A percentile compares a stretch with the other conserved stretches of the same genome.
These are phyloP conservation scores for Aureobasidium vineae DNA, from an alignment of 2,329 filamentous ascomycete genomes.

Conservation along the genomic window DNA sequence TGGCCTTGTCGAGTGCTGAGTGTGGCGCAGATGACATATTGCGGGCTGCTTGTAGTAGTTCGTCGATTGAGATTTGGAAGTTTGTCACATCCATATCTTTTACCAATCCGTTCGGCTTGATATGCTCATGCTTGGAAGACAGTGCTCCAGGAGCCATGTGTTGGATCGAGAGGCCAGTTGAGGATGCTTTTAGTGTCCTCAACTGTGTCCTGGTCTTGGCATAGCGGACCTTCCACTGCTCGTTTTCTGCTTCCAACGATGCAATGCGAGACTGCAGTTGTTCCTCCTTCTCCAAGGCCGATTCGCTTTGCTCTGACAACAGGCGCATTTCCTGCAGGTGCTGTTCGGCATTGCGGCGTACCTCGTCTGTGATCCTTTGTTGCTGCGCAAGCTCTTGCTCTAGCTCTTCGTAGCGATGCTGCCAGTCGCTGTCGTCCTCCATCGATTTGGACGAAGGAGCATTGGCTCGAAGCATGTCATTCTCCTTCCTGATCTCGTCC, in stretches of 20 bases:
- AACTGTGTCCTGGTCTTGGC: constrained; percentile 84
- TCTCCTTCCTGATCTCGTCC: constrained; percentile 31
- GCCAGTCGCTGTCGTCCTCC: constrained; percentile 36
- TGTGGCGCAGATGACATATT: constrained; percentile 61
- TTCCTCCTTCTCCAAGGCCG: constrained; percentile 77
- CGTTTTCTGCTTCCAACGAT: constrained; percentile 75
- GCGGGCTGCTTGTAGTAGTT: constrained; percentile 75
- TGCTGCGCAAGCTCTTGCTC: constrained; percentile 68
- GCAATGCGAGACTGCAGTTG: constrained; percentile 72
- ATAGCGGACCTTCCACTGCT: constrained; percentile 88
- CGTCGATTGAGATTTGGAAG: constrained; percentile 92
- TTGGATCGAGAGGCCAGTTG: constrained; percentile 67
- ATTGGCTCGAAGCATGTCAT: constrained; percentile 39
- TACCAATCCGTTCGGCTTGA: constrained; percentile 60
- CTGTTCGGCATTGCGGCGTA: constrained; percentile 75
- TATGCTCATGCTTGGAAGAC: constrained; percentile 51
- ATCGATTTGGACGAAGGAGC: constrained; percentile 27
- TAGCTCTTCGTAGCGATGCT: constrained; percentile 42
- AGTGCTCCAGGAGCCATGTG: constrained; percentile 25
- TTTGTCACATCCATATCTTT: constrained; percentile 92
- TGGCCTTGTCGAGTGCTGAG: constrained; percentile 80
- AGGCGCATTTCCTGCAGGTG: constrained; percentile 88
- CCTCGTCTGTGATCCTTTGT: constrained; percentile 79
- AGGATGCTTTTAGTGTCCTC: constrained; percentile 75
- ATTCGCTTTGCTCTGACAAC: constrained; percentile 75